phyloP scores from a whole-genome alignment of 73 alveolate genomes.

The Stentor coeruleus region DNA sequence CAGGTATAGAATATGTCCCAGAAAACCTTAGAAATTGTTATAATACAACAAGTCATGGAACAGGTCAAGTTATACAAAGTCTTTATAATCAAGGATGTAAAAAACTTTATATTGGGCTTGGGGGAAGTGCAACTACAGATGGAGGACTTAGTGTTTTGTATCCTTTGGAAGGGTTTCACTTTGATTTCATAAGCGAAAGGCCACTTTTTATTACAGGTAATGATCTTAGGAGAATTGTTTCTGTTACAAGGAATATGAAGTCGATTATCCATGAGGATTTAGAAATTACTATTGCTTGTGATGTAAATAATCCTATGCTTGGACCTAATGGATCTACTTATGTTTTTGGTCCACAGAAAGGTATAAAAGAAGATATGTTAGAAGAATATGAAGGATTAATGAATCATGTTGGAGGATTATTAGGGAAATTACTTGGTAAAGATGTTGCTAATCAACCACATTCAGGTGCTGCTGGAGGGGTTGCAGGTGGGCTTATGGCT shows the following conservation, averaged over 20 bases:
- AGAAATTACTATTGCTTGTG: slow-evolving; percentile 29
- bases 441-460: background rate
- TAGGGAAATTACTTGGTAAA: background rate
- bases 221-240: background rate
- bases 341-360: slow-evolving; percentile 43
- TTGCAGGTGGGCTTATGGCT: slow-evolving; percentile 28
- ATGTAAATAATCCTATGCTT: slow-evolving; percentile 32
- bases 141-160: background rate
- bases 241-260: background rate
- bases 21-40: background rate
- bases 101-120: slow-evolving; percentile 6
- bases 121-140: slow-evolving; percentile 13
- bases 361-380: slow-evolving; percentile 17
- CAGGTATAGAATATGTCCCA: slow-evolving; percentile 18
- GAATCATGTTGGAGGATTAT: background rate
- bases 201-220: background rate
- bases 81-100: background rate
- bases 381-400: slow-evolving; percentile 21
- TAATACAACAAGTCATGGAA: slow-evolving; percentile 16
- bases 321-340: slow-evolving; percentile 30
- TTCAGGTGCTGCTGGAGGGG: slow-evolving; percentile 36
- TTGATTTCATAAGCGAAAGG: background rate
- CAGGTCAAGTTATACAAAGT: background rate
- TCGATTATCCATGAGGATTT: background rate
- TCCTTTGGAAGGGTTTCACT: background rate